Conservation (phyloP, 1,284 basidiomycete genomes). For the Cryptococcus sp. region DNA sequence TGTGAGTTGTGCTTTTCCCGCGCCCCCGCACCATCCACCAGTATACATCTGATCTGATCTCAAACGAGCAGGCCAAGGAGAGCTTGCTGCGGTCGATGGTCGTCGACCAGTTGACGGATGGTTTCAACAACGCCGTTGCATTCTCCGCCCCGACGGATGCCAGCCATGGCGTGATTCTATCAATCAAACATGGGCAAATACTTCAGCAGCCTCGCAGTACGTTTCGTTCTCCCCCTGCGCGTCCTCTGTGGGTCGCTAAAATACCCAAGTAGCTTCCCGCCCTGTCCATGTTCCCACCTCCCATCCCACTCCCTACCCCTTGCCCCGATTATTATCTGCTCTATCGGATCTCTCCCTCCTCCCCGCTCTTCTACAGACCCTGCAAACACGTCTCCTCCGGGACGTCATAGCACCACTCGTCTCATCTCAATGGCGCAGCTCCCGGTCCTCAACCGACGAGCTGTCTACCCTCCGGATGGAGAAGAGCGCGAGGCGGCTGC, state of each 20-base stretch:
- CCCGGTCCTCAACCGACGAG: background rate
- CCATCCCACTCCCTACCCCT: slow-evolving; percentile 16
- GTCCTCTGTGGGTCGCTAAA: background rate
- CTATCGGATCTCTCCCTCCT: slow-evolving; percentile 17
- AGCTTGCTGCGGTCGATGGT: slow-evolving; percentile 20
- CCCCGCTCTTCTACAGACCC: slow-evolving; percentile 8
- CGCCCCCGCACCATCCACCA: too few species aligned
- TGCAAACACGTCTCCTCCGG: slow-evolving; percentile 19
- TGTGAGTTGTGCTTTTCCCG: slow-evolving; percentile 14
- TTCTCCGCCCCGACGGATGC: slow-evolving; percentile 3
- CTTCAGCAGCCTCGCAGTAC: slow-evolving; percentile 29
- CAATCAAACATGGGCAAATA: slow-evolving; percentile 6
- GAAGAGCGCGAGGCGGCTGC: background rate
- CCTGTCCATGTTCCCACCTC: slow-evolving; percentile 5
- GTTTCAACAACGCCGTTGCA: slow-evolving; percentile 21
- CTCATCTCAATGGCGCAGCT: background rate
- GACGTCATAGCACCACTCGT: slow-evolving; percentile 24
- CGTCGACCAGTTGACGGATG: slow-evolving; percentile 29
- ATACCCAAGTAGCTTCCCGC: slow-evolving; percentile 3
- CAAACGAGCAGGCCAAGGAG: slow-evolving; percentile 11
- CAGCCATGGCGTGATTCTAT: slow-evolving; percentile 7
- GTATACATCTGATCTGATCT: too few species aligned
- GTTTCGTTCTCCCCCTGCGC: too few species aligned
- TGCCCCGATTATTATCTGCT: slow-evolving; percentile 18
- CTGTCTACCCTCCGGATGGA: slow-evolving; percentile 9